Percentiles rank a stretch among this genome's conserved stretches.
phyloP scores from a whole-genome alignment of 495 filamentous ascomycete genomes.

The Polyplosphaeria fusca region DNA sequence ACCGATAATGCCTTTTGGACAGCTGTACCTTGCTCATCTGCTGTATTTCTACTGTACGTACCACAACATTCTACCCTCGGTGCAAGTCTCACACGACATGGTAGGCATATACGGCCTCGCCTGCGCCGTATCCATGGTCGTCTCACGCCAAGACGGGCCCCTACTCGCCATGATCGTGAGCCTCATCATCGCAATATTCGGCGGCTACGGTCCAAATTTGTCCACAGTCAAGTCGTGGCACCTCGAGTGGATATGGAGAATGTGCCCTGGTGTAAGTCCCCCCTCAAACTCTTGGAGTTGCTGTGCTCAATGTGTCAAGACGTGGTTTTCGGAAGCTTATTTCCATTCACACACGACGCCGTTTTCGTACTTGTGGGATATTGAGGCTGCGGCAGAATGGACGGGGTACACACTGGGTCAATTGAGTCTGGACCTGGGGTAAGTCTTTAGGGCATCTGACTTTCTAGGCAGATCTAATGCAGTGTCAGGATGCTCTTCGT shows the following conservation, averaged over 20 bases:
- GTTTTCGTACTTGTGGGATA: conserved; percentile 47
- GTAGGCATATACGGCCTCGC: conserved; percentile 57
- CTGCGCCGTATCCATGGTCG: conserved; percentile 42
- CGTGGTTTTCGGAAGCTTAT: conserved; percentile 58
- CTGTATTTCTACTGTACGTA: conserved; percentile 57
- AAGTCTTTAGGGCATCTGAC: conserved; percentile 14
- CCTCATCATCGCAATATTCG: conserved; percentile 33
- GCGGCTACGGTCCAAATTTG: conserved; percentile 51
- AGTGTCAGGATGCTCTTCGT: conserved; percentile 25
- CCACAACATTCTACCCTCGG: too few relatives aligned
- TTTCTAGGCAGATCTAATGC: not conserved
- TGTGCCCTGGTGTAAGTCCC: conserved; percentile 3
- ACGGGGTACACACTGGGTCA: conserved; percentile 45
- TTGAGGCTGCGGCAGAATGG: conserved; percentile 39
- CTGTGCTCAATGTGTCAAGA: conserved; percentile 53
- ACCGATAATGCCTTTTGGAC: conserved; percentile 48
- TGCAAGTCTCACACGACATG: too few relatives aligned
- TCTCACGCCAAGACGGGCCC: conserved; percentile 34
- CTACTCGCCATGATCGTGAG: conserved; percentile 31
- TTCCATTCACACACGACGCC: conserved; percentile 49
- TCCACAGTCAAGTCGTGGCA: conserved; percentile 50
- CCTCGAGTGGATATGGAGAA: conserved; percentile 34
- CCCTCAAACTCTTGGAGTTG: too few relatives aligned
- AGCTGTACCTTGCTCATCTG: conserved; percentile 48
- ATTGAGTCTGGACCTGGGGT: conserved; percentile 43